Evolutionary conservation across 345 rosid genomes (phyloP).

Genomic region (Jatropha curcas): DNA sequence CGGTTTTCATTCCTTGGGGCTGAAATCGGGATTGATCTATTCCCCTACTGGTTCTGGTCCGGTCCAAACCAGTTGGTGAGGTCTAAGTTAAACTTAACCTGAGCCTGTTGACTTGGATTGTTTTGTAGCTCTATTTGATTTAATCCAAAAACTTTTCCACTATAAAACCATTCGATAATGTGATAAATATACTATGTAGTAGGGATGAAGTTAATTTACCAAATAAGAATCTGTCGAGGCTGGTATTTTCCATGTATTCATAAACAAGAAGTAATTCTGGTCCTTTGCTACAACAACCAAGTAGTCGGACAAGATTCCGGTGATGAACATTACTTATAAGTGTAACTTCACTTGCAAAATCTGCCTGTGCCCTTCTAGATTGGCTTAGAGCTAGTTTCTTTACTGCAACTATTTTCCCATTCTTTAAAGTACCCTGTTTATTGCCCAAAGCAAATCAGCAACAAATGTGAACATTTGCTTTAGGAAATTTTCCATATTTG

Average conservation of each 20-base stretch:
- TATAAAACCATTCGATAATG: neutral
- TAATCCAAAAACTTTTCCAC: too few species aligned
- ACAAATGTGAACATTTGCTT: neutral
- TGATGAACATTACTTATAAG: slow-evolving; percentile 58
- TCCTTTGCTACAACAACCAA: slow-evolving; percentile 48
- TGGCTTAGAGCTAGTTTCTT: slow-evolving; percentile 42
- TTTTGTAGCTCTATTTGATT: too few species aligned
- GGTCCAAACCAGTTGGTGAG: too few species aligned
- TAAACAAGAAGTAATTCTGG: slow-evolving; percentile 47
- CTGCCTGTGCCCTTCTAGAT: slow-evolving; percentile 31
- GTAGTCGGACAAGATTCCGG: slow-evolving; percentile 47
- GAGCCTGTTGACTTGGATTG: too few species aligned
- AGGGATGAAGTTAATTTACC: slow-evolving; percentile 24
- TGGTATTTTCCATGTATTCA: slow-evolving; percentile 50
- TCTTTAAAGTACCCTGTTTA: slow-evolving; percentile 40
- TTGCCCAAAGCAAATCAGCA: neutral
- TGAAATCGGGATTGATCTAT: too few species aligned
- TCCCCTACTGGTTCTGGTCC: too few species aligned
- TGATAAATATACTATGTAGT: neutral
- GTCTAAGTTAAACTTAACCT: too few species aligned
- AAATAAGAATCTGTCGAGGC: slow-evolving; percentile 43
- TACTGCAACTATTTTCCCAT: slow-evolving; percentile 51
- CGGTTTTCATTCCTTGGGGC: too few species aligned
- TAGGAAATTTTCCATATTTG: too few species aligned
- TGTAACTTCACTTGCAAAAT: slow-evolving; percentile 46